Percentiles rank a stretch among this genome's conserved stretches.
Evolutionary conservation across 192 early-diverging fungal species (phyloP).

Genomic region (Coemansia sp.): DNA sequence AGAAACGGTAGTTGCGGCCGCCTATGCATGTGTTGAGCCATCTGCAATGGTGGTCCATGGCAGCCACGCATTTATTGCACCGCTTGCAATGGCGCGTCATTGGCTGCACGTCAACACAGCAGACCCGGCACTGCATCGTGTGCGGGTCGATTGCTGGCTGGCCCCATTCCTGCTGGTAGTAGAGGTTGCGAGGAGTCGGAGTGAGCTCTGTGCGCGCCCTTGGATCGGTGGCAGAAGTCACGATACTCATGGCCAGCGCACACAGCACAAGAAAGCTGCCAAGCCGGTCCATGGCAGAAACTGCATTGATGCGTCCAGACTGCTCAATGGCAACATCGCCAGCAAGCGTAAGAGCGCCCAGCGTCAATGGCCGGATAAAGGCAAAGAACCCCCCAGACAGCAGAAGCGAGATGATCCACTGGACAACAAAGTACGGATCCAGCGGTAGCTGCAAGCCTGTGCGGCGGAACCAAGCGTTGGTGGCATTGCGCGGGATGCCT

Average conservation of each 20-base stretch:
- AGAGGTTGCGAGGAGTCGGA: slow-evolving; percentile 13
- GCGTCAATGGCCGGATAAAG: slow-evolving; percentile 20
- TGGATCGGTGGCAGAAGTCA: slow-evolving; percentile 26
- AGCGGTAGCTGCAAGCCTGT: slow-evolving; percentile 37
- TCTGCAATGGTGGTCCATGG: slow-evolving; percentile 38
- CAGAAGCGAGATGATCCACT: slow-evolving; percentile 27
- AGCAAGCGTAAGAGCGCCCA: not conserved
- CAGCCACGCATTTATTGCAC: slow-evolving; percentile 53
- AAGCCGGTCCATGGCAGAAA: not conserved
- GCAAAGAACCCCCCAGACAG: slow-evolving; percentile 24
- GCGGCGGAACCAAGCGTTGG: slow-evolving; percentile 35
- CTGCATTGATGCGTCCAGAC: not conserved
- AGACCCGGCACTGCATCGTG: slow-evolving; percentile 43
- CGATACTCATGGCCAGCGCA: slow-evolving; percentile 20
- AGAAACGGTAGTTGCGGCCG: slow-evolving; percentile 25
- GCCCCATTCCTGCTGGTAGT: slow-evolving; percentile 39
- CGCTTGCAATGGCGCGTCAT: slow-evolving; percentile 55
- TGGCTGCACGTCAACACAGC: slow-evolving; percentile 13
- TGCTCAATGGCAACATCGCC: not conserved
- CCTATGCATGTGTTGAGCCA: slow-evolving; percentile 48
- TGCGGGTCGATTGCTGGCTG: slow-evolving; percentile 29
- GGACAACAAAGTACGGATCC: slow-evolving; percentile 35
- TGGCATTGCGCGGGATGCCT: slow-evolving; percentile 22
- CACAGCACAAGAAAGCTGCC: not conserved
- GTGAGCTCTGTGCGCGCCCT: slow-evolving; percentile 15